Evolutionary conservation across 805 yeast species (phyloP).

Genomic region (Yamadazyma akitaensis): DNA sequence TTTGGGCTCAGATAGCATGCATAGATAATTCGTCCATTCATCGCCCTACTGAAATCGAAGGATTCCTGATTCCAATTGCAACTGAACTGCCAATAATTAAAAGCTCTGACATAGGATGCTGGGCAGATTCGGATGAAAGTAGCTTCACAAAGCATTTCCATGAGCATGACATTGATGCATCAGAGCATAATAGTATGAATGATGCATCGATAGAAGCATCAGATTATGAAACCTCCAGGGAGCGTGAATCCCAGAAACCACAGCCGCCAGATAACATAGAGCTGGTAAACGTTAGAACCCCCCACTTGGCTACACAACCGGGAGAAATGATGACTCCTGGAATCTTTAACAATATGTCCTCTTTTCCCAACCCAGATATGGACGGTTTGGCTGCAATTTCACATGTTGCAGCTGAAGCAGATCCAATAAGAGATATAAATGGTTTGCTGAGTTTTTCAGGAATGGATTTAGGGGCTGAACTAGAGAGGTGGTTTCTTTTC

Average conservation of each 20-base stretch:
- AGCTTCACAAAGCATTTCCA: conserved; percentile 1
- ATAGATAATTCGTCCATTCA: conserved; percentile 4
- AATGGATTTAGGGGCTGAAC: conserved; percentile 11
- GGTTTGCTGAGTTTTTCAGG: conserved; percentile 6
- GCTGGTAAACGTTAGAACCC: background rate
- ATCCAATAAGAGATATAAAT: conserved; percentile 5
- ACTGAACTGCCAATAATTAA: conserved; percentile 1
- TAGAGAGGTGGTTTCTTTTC: conserved; percentile 15
- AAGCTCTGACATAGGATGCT: background rate
- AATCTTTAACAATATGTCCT: background rate
- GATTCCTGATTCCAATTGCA: conserved; percentile 5
- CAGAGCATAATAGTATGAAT: conserved; percentile 4
- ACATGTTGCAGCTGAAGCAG: conserved; percentile 6
- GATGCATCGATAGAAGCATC: conserved; percentile 3
- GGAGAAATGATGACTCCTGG: background rate
- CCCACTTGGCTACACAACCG: background rate
- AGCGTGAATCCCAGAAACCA: background rate
- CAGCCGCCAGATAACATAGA: background rate
- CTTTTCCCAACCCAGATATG: conserved; percentile 2
- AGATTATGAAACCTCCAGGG: conserved; percentile 1
- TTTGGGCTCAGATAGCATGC: conserved; percentile 13
- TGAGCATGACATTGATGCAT: conserved; percentile 13
- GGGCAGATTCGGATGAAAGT: background rate
- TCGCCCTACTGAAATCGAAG: conserved; percentile 11
- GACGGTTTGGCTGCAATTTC: conserved; percentile 8